These are phyloP conservation scores for Penicillium diatomitis DNA, from an alignment of 495 filamentous ascomycete genomes.

Conservation along the genomic window DNA sequence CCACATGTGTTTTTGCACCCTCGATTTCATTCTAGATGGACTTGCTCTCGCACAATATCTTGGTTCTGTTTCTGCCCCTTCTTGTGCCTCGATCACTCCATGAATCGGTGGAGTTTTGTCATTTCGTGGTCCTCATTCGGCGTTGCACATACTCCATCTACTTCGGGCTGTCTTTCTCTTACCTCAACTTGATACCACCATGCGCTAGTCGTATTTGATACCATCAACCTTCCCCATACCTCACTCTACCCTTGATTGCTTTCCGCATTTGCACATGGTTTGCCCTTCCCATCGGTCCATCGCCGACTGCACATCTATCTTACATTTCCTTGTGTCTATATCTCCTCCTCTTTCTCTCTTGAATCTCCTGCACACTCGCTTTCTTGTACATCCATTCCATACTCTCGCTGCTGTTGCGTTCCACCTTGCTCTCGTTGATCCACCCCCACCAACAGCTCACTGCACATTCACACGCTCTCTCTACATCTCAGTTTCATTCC, in stretches of 20 bases:
- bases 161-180: constrained; percentile 7
- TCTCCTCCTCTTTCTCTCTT: constrained; percentile 13
- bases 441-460: too few relatives aligned
- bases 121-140: constrained; percentile 14
- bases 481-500: neutral
- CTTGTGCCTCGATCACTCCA: constrained; percentile 12
- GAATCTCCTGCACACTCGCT: constrained; percentile 11
- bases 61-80: constrained; percentile 6
- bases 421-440: constrained; percentile 13
- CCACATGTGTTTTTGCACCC: constrained; percentile 24
- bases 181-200: constrained; percentile 23
- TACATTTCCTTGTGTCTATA: constrained; percentile 29
- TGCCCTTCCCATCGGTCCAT: neutral
- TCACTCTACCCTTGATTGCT: constrained; percentile 8
- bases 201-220: constrained; percentile 30
- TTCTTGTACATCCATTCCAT: constrained; percentile 5
- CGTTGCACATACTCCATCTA: constrained; percentile 19
- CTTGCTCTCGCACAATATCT: constrained; percentile 31
- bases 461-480: too few relatives aligned
- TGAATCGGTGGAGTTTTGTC: constrained; percentile 17
- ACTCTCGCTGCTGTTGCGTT: constrained; percentile 3
- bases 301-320: constrained; percentile 15
- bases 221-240: constrained; percentile 14
- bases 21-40: constrained; percentile 22
- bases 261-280: constrained; percentile 2